Evolutionary conservation across 2,329 filamentous ascomycete species (phyloP), one percentile per base, ranked within the genome.

Genomic region (Aspergillus pseudoglaucus): DNA sequence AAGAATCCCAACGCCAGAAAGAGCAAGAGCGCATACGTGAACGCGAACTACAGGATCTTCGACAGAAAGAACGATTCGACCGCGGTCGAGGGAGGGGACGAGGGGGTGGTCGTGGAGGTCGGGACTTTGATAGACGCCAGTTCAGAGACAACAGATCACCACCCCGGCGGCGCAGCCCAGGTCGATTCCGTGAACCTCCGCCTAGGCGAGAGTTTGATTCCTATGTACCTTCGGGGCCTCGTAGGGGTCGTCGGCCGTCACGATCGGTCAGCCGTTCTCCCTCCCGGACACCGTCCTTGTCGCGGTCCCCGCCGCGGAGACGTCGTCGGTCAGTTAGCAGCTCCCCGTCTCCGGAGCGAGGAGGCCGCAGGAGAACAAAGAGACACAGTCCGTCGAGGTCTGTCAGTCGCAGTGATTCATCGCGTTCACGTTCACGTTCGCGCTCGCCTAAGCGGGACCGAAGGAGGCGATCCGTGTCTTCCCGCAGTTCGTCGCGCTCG

Each of bases 11-110:
- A 47, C 79, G 79, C 46, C 81, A 84, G 58, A 83, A 84, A 54
- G 86, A 91, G 61, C 81, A 85, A 47, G 79, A 87, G 50, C 79
- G 83, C 57, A 77, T 81, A 44, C 83, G 87, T 48, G 87, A 93
- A 51, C 82, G 82, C 52, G 84, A 89, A 45, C 60, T 88, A 38
- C 79, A 85, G 53, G 77, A 78, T 37, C 73, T 88, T 46, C 81
- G 87, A 62, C 82, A 86, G 48, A 64, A 70, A 44, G 73, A 75
- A 51, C 67, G 72, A 39, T 60, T 59, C 14, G 69, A 73, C 39
- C 67, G 68, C 15, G 58, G 57, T 37, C 60, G 69, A 43, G 65
- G 67, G 30, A 59, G 66, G 48, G 58, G 70, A 47, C 61, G 66
- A 46, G 62, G 67, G 38, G 64, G 64, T 45, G 64, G 63, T 40